Evolutionary conservation across 163 green algal species (phyloP), one percentile per base, ranked within the genome.

Genomic region (Scenedesmus sp.): DNA sequence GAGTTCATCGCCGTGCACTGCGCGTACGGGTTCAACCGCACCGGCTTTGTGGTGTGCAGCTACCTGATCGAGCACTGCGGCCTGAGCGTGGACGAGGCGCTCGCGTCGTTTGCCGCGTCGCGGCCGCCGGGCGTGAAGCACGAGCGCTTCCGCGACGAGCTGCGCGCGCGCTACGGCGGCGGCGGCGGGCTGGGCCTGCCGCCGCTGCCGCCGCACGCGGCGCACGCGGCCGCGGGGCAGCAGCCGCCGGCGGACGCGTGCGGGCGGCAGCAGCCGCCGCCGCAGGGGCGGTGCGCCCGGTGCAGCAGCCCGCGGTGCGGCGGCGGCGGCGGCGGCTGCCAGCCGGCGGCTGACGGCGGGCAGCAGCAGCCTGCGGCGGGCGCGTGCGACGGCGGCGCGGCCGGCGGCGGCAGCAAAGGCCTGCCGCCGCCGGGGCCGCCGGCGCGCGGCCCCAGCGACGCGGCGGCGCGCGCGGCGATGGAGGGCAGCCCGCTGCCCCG

Each of bases 11-110:
- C 89, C 24, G 91, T 97, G n/a, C 94, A 98, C 84, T 98, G 94
- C 76, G 90, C 93, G 5, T 98, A 97, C 74, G 31, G 93, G 34
- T 97, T 96, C 87, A 97, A 97, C 77, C 86, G 93, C 50, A 97
- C 93, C 6, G 93, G 94, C 51, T 97, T 97, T 88, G 88, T 97
- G 58, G 63, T 97, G 7, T 94, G 87, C 75, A 90, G 85, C 73
- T 96, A 95, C 85, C 89, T 97, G 5, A 89, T 95, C 10, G 84
- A 95, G 82, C 78, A 67, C 11, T 88, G 77, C 51, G 87, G 86
- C 14, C 36, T 97, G 64, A 90, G 9, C 26, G 89, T 95, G 53
- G 83, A 93, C 9, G 84, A 91, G 14, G 94, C 94, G 2, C 80
- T 98, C 63, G 83, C 79, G 13, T 78, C 82, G 33, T 98, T 98